phyloP scores from a whole-genome alignment of 2,329 filamentous ascomycete species.

The Pseudogymnoascus sp. region DNA sequence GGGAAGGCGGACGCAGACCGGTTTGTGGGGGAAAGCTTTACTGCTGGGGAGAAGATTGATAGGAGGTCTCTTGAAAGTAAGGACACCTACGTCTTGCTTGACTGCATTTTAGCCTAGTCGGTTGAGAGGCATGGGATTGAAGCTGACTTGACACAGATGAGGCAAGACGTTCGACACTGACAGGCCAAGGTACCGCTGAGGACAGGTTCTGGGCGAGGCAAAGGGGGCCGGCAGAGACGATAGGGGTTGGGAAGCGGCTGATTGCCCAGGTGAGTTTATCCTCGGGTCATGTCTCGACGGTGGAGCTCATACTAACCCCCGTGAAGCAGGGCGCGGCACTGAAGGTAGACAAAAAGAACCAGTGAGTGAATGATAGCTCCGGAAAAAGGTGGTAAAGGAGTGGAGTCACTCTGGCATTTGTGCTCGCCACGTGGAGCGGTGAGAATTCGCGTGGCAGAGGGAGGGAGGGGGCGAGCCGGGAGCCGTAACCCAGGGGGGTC shows the following conservation, averaged over 20 bases:
- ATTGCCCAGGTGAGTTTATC: slow-evolving; percentile 27
- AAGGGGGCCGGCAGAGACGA: slow-evolving; percentile 44
- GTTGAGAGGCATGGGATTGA: slow-evolving; percentile 39
- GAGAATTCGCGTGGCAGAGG: neutral
- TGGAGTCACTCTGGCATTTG: neutral
- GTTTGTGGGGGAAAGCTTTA: slow-evolving; percentile 38
- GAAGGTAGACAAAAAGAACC: neutral
- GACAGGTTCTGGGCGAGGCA: slow-evolving; percentile 51
- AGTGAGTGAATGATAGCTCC: neutral
- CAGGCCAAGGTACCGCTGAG: slow-evolving; percentile 42
- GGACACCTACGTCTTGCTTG: slow-evolving; percentile 17
- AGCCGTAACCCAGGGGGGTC: neutral
- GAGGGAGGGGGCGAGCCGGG: neutral
- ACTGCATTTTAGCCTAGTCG: slow-evolving; percentile 28
- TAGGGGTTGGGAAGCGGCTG: slow-evolving; percentile 43
- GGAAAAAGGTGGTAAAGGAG: neutral
- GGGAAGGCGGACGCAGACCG: slow-evolving; percentile 46
- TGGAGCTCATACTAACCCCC: neutral
- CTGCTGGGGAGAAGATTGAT: slow-evolving; percentile 54
- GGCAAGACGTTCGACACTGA: slow-evolving; percentile 41
- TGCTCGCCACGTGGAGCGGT: neutral
- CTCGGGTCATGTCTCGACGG: neutral
- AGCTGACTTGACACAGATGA: slow-evolving; percentile 56
- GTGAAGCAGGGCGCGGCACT: neutral
- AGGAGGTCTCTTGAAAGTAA: slow-evolving; percentile 54